phyloP scores from a whole-genome alignment of 2,329 filamentous ascomycete genomes.

The Coniella vitis region DNA sequence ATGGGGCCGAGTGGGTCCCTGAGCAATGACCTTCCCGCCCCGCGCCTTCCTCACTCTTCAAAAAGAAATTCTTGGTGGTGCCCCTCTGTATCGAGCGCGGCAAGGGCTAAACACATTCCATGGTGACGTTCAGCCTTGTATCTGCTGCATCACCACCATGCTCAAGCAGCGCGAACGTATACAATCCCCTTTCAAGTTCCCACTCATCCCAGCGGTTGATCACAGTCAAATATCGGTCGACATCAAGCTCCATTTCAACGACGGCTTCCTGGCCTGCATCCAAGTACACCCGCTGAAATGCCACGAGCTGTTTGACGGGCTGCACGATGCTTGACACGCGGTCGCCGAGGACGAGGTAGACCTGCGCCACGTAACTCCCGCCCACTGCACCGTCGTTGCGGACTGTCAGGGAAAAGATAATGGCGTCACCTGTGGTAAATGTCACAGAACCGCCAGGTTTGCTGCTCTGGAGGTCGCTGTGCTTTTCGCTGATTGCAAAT shows the following conservation, averaged over 20 bases:
- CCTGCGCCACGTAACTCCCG: constrained; percentile 33
- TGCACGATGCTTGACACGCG: constrained; percentile 34
- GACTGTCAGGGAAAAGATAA: constrained; percentile 29
- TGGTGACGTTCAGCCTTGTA: constrained; percentile 30
- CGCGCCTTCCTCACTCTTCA: too few species aligned
- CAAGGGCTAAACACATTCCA: constrained; percentile 31
- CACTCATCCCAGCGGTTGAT: constrained; percentile 35
- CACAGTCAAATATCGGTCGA: constrained; percentile 34
- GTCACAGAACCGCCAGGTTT: not conserved
- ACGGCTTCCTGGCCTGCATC: constrained; percentile 24
- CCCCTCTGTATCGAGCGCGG: too few species aligned
- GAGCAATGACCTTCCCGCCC: too few species aligned
- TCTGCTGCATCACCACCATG: constrained; percentile 31
- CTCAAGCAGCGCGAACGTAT: constrained; percentile 35
- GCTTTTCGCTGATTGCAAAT: too few species aligned
- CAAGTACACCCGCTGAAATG: constrained; percentile 34
- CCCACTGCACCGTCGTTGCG: constrained; percentile 27
- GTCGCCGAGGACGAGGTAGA: constrained; percentile 33
- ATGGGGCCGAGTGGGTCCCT: too few species aligned
- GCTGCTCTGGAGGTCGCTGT: too few species aligned
- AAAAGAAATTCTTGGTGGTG: too few species aligned
- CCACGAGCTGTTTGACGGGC: constrained; percentile 36
- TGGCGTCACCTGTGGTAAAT: constrained; percentile 19
- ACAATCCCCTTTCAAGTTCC: constrained; percentile 36
- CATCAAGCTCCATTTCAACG: constrained; percentile 31